Base-by-base conservation (phyloP, 2,329 filamentous ascomycete species). In the Aspergillus sp. region DNA sequence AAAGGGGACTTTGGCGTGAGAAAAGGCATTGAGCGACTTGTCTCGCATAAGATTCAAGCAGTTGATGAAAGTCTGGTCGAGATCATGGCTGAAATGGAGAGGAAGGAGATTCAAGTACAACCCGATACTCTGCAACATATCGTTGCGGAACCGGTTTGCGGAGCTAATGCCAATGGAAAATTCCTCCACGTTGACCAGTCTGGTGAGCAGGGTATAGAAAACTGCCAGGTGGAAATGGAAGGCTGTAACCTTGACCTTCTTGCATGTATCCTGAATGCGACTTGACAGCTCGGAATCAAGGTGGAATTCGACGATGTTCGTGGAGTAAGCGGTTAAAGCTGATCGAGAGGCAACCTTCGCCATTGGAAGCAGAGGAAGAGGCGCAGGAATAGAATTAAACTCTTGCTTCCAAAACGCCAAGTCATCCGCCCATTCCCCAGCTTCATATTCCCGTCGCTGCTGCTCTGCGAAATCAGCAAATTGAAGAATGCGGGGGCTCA, bases 51-150 rank as follows among this genome's bases (percentile, higher is more conserved):
- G 52, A 20, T 59, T 56, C 3, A 77, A 52, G 2, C 59, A 56
- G 4, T 73, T 64, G 1, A 50, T 56, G 50, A 76, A 75, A 0
- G 61, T 59, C 11, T 68, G 55, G n/a, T 40, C 17, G 6, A 19
- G 42, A 45, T 13, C 26, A 43, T 32, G 22, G 2, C 57, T 26
- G 53, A 80, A 73, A 1, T 68, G 65, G 0, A 82, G 45, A 2
- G 80, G 73, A 1, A 82, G 62, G 0, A 81, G 60, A 51, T 82
- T 82, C 4, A 82, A 53, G 43, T 76, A 77, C 41, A 73, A 62
- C 2, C 80, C 81, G 1, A 82, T 59, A 4, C 62, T 78, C 1
- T 59, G 50, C 10, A 63, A 51, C 2, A 68, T 50, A 1, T 65
- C 53, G 0, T 50, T 58, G 2, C 74, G 60, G 47, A 72, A 73